Evolutionary conservation across 2,329 filamentous ascomycete genomes (phyloP).

Genomic region (Taxawa tesnikishii): DNA sequence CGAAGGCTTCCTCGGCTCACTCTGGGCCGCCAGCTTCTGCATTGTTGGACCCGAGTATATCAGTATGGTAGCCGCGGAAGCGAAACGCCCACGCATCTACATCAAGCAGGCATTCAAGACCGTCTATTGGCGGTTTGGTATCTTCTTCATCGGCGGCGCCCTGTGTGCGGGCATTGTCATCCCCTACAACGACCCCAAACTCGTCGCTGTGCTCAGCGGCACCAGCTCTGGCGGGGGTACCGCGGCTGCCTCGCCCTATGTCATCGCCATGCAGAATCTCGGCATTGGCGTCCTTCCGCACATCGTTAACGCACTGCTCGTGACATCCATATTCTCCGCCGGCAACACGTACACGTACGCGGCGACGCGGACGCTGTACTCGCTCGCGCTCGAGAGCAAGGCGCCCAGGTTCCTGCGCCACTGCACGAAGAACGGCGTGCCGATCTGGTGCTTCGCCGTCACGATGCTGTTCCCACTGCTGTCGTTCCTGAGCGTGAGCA

Average conservation of each 20-base stretch:
- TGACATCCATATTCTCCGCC: conserved; percentile 44
- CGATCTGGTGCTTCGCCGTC: conserved; percentile 41
- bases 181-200: conserved; percentile 15
- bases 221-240: conserved; percentile 9
- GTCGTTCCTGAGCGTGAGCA: conserved; percentile 15
- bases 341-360: conserved; percentile 46
- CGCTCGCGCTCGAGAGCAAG: conserved; percentile 38
- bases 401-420: conserved; percentile 43
- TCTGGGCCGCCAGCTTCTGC: conserved; percentile 30
- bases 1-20: conserved; percentile 20
- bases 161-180: conserved; percentile 32
- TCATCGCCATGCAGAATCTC: conserved; percentile 33
- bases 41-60: conserved; percentile 37
- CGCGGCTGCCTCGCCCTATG: conserved; percentile 19
- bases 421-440: conserved; percentile 47
- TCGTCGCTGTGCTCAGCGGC: conserved; percentile 14
- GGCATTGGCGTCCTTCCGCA: conserved; percentile 31
- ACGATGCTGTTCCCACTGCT: conserved; percentile 22
- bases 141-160: conserved; percentile 36
- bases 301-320: conserved; percentile 22
- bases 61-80: conserved; percentile 36
- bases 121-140: conserved; percentile 32
- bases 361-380: conserved; percentile 40
- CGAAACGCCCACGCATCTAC: conserved; percentile 30
- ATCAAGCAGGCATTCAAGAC: conserved; percentile 38